phyloP scores from a whole-genome alignment of 345 rosid species.

The Gynandropsis gynandra region DNA sequence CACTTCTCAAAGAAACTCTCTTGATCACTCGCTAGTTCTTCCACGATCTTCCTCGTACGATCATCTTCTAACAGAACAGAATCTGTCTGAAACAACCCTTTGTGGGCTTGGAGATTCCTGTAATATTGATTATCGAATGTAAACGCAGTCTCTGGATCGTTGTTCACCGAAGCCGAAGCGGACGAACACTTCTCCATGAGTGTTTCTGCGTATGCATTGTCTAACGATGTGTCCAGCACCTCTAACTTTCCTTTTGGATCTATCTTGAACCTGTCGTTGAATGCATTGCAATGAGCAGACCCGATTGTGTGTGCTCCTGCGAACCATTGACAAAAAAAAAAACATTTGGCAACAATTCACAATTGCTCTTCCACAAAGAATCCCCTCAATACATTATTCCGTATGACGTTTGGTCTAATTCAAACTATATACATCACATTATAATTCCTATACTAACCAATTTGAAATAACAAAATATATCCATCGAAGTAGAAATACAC shows the following conservation, averaged over 20 bases:
- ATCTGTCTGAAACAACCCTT: conserved; percentile 73
- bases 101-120: conserved; percentile 41
- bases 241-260: conserved; percentile 44
- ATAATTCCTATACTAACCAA: too few relatives aligned
- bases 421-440: too few relatives aligned
- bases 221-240: conserved; percentile 45
- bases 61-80: conserved; percentile 45
- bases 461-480: too few relatives aligned
- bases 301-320: conserved; percentile 81
- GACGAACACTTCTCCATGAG: conserved; percentile 46
- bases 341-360: too few relatives aligned
- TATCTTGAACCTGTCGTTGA: conserved; percentile 47
- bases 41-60: conserved; percentile 45
- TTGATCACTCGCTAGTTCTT: conserved; percentile 47
- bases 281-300: conserved; percentile 64
- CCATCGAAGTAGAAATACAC: too few relatives aligned
- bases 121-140: conserved; percentile 65
- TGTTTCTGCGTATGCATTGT: conserved; percentile 39
- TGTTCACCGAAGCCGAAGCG: conserved; percentile 40
- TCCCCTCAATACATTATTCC: too few relatives aligned
- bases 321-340: not conserved
- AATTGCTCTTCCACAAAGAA: too few relatives aligned
- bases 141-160: conserved; percentile 52
- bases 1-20: conserved; percentile 49
- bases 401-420: too few relatives aligned